Evolutionary conservation across 2,329 filamentous ascomycete species (phyloP).

Genomic region (Neonectria hederae): DNA sequence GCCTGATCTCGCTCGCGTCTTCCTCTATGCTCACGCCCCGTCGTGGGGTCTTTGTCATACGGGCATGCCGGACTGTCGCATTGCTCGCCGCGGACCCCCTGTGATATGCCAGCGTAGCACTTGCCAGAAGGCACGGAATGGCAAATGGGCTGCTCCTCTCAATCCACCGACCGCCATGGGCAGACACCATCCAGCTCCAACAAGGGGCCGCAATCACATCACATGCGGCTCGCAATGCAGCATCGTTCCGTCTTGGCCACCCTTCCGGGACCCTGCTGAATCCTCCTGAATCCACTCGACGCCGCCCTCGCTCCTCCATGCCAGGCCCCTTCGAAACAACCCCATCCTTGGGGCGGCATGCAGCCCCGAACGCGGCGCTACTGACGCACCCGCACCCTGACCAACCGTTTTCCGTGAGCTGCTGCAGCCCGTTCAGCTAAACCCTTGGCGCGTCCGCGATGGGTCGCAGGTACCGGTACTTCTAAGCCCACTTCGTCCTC

Average conservation of each 20-base stretch:
- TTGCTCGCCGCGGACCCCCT: neutral
- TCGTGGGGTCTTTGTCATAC: no score
- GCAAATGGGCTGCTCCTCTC: neutral
- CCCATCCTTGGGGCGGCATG: constrained; percentile 23
- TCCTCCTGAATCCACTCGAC: neutral
- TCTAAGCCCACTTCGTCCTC: constrained; percentile 9
- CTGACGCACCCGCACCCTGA: constrained; percentile 19
- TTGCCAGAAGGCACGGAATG: neutral
- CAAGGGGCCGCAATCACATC: constrained; percentile 20
- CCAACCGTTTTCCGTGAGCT: constrained; percentile 8
- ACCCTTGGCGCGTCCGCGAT: constrained; percentile 13
- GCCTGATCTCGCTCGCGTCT: neutral
- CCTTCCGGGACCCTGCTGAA: neutral
- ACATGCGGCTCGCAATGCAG: constrained; percentile 20
- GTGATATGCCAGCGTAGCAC: neutral
- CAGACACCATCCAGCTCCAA: constrained; percentile 12
- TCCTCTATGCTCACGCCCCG: neutral
- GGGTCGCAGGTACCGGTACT: constrained; percentile 25
- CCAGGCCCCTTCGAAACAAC: constrained; percentile 1
- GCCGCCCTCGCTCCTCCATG: neutral
- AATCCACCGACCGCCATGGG: constrained; percentile 3
- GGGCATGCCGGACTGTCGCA: neutral
- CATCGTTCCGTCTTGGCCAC: constrained; percentile 8
- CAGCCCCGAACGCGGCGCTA: constrained; percentile 19
- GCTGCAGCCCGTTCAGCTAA: neutral